A percentile compares a stretch with the other conserved stretches of the same genome.
Conservation (phyloP, 2,329 filamentous ascomycete genomes). For the Ascochyta fabae region DNA sequence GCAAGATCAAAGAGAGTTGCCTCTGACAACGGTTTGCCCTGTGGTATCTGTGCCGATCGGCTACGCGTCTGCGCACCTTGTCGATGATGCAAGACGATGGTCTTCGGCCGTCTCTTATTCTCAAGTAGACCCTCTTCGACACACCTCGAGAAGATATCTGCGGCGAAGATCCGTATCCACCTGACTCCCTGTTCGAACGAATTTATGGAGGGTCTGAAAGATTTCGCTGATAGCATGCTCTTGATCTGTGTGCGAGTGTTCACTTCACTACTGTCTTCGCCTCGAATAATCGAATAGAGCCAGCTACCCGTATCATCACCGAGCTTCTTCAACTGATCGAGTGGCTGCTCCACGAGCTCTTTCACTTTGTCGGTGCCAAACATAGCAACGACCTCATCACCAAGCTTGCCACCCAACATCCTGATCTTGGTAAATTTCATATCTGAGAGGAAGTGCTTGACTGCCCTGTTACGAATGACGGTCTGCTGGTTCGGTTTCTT, state of each 20-base stretch:
- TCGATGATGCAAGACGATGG: conserved; percentile 83
- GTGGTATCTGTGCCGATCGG: conserved; percentile 76
- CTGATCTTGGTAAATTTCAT: conserved; percentile 96
- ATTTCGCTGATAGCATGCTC: conserved; percentile 96
- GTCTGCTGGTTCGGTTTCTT: conserved; percentile 96
- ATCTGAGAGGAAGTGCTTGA: conserved; percentile 76
- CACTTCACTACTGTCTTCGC: conserved; percentile 86
- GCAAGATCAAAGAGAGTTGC: conserved; percentile 75
- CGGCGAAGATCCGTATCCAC: conserved; percentile 90
- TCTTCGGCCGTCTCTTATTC: conserved; percentile 83
- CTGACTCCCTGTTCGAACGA: conserved; percentile 76
- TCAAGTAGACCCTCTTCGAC: conserved; percentile 91
- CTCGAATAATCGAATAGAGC: conserved; percentile 84
- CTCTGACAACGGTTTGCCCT: conserved; percentile 76
- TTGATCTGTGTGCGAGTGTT: conserved; percentile 93
- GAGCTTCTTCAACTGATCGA: conserved; percentile 78
- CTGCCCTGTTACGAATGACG: conserved; percentile 85
- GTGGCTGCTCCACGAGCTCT: conserved; percentile 73
- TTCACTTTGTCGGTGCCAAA: conserved; percentile 82
- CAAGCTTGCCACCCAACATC: conserved; percentile 93
- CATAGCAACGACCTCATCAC: conserved; percentile 79
- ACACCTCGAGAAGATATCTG: conserved; percentile 87
- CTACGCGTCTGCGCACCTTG: conserved; percentile 76
- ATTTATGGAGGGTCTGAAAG: conserved; percentile 84
- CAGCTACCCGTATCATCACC: conserved; percentile 85